Evolutionary conservation across 305 asterid genomes (phyloP), one percentile per base, ranked within the genome.

Genomic region (Fraxinus velutina): DNA sequence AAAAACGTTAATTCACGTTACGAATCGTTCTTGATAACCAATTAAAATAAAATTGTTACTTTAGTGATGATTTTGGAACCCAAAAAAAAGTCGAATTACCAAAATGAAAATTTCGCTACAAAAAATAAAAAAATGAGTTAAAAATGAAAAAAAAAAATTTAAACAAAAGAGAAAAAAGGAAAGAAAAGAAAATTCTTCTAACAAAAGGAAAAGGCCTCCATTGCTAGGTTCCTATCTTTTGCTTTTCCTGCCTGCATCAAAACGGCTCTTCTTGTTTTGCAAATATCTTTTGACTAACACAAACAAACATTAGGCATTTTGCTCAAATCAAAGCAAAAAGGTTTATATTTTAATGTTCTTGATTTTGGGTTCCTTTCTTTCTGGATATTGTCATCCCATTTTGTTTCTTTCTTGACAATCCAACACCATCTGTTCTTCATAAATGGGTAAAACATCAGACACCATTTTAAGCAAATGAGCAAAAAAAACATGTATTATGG

Each of bases 241-340:
- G 62, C 79, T 81, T 86, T 87, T 83, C 78, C 75, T 50, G 21
- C 62, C 62, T 82, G 76, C 74, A 5, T 88, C 86, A 80, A 81
- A 76, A 52, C 62, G 33, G 42, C 73, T 80, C 30, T 81, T n/a
- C 76, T 76, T 86, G 76, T 52, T 47, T 27, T 66, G 73, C 36
- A 87, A 78, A 30, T 37, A 21, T 55, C 79, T 66, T 76, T 52
- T 21, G 64, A 86, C 78, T 79, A 79, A 27, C 66, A 19, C 73
- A 33, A 62, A 52, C 62, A 5, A 52, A 42, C 36, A 83, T 30
- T n/a, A 52, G 17, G 42, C 75, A 70, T 70, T 30, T 6, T 66
- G 42, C 44, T 1, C 22, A 32, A 70, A 70, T 70, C 75, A 70
- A 70, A 70, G 42, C 9, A 30, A 42, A 42, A 62, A 37, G 76